Conservation (phyloP, 176 grass and related monocot species). For the Phragmites australis region DNA sequence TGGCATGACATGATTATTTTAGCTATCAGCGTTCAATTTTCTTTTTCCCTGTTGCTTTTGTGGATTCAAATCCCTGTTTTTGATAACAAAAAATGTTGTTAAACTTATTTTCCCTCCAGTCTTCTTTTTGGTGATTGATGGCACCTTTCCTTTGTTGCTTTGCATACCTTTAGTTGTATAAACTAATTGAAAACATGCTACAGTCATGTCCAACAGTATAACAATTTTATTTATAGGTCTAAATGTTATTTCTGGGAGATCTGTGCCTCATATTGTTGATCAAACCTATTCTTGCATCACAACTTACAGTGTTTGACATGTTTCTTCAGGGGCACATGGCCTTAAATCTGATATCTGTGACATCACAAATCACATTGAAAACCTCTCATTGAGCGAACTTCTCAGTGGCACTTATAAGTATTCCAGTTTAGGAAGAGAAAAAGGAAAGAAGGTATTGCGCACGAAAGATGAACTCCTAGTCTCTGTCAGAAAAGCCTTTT, state of each 20-base stretch:
- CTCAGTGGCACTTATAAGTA: conserved; percentile 76
- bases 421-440: conserved; percentile 67
- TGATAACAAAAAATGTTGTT: background rate
- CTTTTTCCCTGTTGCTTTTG: background rate
- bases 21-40: conserved; percentile 17
- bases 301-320: conserved; percentile 34
- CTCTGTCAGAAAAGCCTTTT: conserved; percentile 71
- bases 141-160: background rate
- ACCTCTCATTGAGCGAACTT: conserved; percentile 71
- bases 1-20: conserved; percentile 6
- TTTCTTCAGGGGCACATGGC: conserved; percentile 71
- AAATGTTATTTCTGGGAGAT: background rate
- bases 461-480: conserved; percentile 64
- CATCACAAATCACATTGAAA: conserved; percentile 73
- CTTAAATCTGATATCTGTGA: conserved; percentile 84
- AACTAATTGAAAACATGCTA: conserved; percentile 9
- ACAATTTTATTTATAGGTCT: background rate
- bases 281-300: conserved; percentile 11
- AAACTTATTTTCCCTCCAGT: background rate
- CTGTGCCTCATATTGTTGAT: conserved; percentile 1
- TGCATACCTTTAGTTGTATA: conserved; percentile 15
- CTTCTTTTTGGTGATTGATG: background rate
- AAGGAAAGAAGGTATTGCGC: conserved; percentile 63
- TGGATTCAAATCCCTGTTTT: background rate
- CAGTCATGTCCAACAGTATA: background rate